Evolutionary conservation across 2,329 filamentous ascomycete species (phyloP), one percentile per base, ranked within the genome.

Genomic region (Chaetomium globosum): DNA sequence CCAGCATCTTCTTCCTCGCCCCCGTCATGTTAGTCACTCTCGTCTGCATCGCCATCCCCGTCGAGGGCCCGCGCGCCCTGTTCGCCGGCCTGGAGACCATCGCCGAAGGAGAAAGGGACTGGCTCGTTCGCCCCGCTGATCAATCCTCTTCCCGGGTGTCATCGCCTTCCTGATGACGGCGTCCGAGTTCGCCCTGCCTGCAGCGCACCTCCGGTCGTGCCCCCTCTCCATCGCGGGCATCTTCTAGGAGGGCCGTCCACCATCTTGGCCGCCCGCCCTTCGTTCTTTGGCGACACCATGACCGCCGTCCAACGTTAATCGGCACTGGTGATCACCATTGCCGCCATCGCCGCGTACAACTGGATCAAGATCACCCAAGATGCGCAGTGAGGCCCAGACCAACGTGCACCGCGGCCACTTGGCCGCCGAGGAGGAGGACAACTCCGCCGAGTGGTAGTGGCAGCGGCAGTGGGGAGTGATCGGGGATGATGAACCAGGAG

Each of bases 161-260:
- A 89, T 99, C 60, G 95, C 95, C 1, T 99, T 99, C 76, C 85
- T 93, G 68, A 99, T 99, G 95, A 98, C 96, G 21, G 88, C 93
- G 0, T 93, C 92, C 61, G 95, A 99, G 78, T 99, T 98, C 76
- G 94, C 95, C 61, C 85, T 99, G 67, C 85, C 85, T 99, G 70
- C 90, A 97, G 80, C 91, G 95, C 56, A 98, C 94, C 0, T 96
- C 91, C 91, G 1, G 95, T 99, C 61, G 95, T 99, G 59, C 98
- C 95, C 95, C 0, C 84, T 99, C 54, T 96, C 91, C 59, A 97
- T 99, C 71, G 96, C 93, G 68, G 95, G 95, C 67, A 98, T 99
- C 68, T 98, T 99, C 83, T 99, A 99, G 77, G 95, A 99, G 80
- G 80, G 95, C 98, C 49, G 89, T 99, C 63, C 63, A 99, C 95